Evolutionary conservation across 2,329 filamentous ascomycete species (phyloP), one percentile per base, ranked within the genome.

Genomic region (Chalara sp.): DNA sequence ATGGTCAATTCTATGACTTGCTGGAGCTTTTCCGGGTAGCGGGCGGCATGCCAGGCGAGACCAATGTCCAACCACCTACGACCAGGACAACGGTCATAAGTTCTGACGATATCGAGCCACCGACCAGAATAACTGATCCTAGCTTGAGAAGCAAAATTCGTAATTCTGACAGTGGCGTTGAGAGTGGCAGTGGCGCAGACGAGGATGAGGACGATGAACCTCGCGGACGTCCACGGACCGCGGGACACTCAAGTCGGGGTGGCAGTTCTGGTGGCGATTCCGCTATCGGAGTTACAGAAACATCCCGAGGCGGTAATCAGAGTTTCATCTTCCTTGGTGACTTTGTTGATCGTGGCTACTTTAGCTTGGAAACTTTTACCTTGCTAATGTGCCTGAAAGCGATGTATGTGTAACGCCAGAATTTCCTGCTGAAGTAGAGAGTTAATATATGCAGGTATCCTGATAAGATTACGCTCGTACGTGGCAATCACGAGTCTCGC

Each of bases 1-100:
- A 99, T 71, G 93, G 93, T 62, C 93, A 99, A 72, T 97, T 97
- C 70, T 97, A 99, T 72, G 93, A 99, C 69, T 78, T 99, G 7
- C 82, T 97, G 55, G 93, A 99, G 74, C 83, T 99, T 46, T 99
- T 99, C 72, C 86, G 91, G 49, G 92, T 99, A 40, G 90, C 92
- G 44, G 93, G 93, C 54, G 93, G 93, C 58, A 96, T 97, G 88
- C 93, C 93, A 8, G 89, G 89, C 62, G 87, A 95, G 62, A 79
- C 81, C 39, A 79, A 84, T 55, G 76, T 83, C 30, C 79, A 90
- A 64, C 72, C 80, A 11, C 85, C 87, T 12, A 79, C 83, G 61
- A 86, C 84, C 8, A 73, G 80, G 32, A 83, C 84, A 6, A 81
- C 83, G 7, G 79, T 90, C 57, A 95, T 96, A 66, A 92, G 81